These are phyloP conservation scores for Gossypium sturtianum DNA, from an alignment of 345 rosid genomes.

Conservation along the genomic window DNA sequence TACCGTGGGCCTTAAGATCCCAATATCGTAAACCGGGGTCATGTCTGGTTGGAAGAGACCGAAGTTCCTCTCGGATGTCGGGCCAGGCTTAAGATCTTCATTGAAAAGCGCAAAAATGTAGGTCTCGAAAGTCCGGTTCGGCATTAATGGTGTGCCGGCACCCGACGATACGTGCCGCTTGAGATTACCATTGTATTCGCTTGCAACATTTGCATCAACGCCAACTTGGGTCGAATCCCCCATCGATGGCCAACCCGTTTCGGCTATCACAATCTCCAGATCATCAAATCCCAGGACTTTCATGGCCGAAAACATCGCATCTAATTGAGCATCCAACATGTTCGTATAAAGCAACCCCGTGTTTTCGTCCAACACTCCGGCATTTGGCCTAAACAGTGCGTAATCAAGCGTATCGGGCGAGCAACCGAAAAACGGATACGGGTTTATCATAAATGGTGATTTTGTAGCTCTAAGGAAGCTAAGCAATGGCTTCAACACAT, in stretches of 20 bases:
- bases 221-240: constrained; percentile 63
- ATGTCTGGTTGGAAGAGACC: constrained; percentile 64
- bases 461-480: constrained; percentile 53
- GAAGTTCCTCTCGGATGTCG: constrained; percentile 66
- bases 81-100: constrained; percentile 75
- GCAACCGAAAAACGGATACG: constrained; percentile 83
- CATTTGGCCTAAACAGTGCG: constrained; percentile 64
- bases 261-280: constrained; percentile 71
- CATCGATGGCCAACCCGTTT: constrained; percentile 84
- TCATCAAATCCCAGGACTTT: constrained; percentile 55
- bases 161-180: constrained; percentile 54
- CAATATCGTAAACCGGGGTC: constrained; percentile 64
- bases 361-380: constrained; percentile 46
- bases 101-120: constrained; percentile 85
- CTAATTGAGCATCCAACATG: constrained; percentile 90
- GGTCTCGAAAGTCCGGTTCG: constrained; percentile 72
- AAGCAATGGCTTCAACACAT: constrained; percentile 63
- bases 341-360: constrained; percentile 54
- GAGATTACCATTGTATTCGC: constrained; percentile 59
- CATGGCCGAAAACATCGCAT: constrained; percentile 76
- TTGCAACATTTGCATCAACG: constrained; percentile 45
- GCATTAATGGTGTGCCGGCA: constrained; percentile 79
- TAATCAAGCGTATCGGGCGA: constrained; percentile 55
- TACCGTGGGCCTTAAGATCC: constrained; percentile 73
- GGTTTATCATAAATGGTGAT: constrained; percentile 75